These are phyloP conservation scores for Fusarium sp. DNA, from an alignment of 2,329 filamentous ascomycete genomes.

Conservation along the genomic window DNA sequence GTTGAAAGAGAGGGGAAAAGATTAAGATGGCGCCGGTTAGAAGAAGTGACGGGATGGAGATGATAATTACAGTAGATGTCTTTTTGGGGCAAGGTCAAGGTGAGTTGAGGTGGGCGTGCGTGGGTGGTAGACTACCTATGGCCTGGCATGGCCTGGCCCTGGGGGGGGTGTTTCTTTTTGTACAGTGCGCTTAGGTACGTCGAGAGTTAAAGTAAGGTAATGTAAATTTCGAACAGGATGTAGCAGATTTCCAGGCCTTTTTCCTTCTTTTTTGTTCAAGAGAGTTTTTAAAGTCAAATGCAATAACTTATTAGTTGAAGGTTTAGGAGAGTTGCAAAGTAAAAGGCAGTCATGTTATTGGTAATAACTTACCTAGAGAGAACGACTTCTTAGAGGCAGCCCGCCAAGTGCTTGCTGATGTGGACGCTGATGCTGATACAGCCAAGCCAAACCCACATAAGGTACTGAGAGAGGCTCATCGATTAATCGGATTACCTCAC, in stretches of 20 bases:
- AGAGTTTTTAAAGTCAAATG: background rate
- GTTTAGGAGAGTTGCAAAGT: background rate
- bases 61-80: conserved; percentile 45
- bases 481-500: conserved; percentile 19
- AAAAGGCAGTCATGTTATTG: background rate
- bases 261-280: background rate
- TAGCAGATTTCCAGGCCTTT: background rate
- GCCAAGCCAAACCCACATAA: background rate
- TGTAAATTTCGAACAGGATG: conserved; percentile 11
- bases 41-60: conserved; percentile 44
- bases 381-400: conserved; percentile 18
- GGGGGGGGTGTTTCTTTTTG: conserved; percentile 30
- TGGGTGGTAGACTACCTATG: conserved; percentile 9
- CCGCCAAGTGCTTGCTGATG: background rate
- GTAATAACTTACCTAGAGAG: background rate
- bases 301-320: background rate
- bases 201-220: background rate
- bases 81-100: conserved; percentile 48
- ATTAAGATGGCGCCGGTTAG: conserved; percentile 35
- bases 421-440: conserved; percentile 4
- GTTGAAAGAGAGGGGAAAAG: conserved; percentile 36
- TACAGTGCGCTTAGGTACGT: conserved; percentile 43
- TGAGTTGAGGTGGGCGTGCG: conserved; percentile 47
- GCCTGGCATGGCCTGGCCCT: conserved; percentile 16
- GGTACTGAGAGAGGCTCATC: background rate